Percentiles rank a stretch among this genome's conserved stretches.
These are phyloP conservation scores for Ephemerocybe angulata DNA, from an alignment of 768 basidiomycete species.

Conservation along the genomic window DNA sequence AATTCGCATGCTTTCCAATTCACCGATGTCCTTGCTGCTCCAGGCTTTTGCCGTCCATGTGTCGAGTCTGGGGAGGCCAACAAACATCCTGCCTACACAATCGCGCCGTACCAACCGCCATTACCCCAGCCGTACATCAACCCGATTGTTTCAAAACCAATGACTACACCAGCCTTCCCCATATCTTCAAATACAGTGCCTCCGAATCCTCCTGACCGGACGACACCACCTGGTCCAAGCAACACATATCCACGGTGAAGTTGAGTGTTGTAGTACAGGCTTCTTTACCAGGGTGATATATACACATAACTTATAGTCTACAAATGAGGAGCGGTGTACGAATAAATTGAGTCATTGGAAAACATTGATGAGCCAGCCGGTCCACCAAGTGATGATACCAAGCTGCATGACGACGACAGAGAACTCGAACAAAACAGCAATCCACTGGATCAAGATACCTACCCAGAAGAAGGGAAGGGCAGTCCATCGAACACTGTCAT, in stretches of 20 bases:
- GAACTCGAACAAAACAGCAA: conserved; percentile 57
- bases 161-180: no score
- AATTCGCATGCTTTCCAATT: background rate
- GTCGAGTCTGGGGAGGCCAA: conserved; percentile 50
- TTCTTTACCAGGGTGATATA: background rate
- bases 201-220: background rate
- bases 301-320: conserved; percentile 6
- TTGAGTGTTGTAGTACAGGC: background rate
- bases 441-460: conserved; percentile 64
- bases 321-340: background rate
- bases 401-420: conserved; percentile 55
- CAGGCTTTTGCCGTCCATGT: conserved; percentile 70
- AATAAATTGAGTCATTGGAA: background rate
- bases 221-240: background rate
- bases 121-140: no score
- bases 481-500: conserved; percentile 60
- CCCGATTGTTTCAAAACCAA: no score
- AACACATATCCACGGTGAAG: background rate
- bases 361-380: conserved; percentile 55
- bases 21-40: background rate
- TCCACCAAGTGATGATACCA: conserved; percentile 68
- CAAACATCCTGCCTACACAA: conserved; percentile 12
- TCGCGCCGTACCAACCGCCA: background rate
- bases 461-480: conserved; percentile 61
- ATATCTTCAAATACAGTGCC: no score